Evolutionary conservation across 306 rosid species (phyloP), one percentile per base, ranked within the genome.

Genomic region (Begonia masoniana): DNA sequence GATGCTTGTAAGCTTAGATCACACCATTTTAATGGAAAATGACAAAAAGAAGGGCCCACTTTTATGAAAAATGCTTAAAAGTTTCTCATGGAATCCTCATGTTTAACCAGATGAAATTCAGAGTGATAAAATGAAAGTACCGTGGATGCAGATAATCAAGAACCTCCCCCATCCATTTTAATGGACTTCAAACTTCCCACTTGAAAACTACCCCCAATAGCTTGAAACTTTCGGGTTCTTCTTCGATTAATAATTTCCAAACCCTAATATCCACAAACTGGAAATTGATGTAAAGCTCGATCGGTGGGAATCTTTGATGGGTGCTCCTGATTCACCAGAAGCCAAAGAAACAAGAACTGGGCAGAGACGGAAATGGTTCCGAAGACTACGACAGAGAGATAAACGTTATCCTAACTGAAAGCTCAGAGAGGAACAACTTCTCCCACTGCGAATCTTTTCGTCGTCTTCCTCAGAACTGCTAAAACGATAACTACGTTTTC

Each of bases 341-440:
- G 35, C 42, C n/a, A 26, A 52, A 45, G 66, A 47, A 61, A 24
- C 12, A 43, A 31, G 23, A 8, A 35, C 26, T 49, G 36, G 57
- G 35, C 47, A 51, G 10, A 13, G 52, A 59, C 46, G 43, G 49
- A 59, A 49, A 26, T 41, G 60, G 96, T 85, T 80, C 70, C 53
- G 72, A 69, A 67, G 77, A 71, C 15, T 50, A 56, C 71, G 70
- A 76, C 91, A 74, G 64, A 71, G 76, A 65, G 97, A 83, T 85
- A 81, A 69, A 62, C 72, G 72, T 88, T 35, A 84, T 83, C 78
- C 64, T 82, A 68, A 80, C 12, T 15, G 70, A 75, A 60, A 67
- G 78, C 75, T 68, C 65, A 68, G 73, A 83, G 70, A 78, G 65
- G 59, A 86, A 83, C 94, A 70, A 85, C 71, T 81, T 63, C 49